Percentiles rank a stretch among this genome's conserved stretches.
phyloP scores from a whole-genome alignment of 2,329 filamentous ascomycete genomes.

The Talaromyces amestolkiae region DNA sequence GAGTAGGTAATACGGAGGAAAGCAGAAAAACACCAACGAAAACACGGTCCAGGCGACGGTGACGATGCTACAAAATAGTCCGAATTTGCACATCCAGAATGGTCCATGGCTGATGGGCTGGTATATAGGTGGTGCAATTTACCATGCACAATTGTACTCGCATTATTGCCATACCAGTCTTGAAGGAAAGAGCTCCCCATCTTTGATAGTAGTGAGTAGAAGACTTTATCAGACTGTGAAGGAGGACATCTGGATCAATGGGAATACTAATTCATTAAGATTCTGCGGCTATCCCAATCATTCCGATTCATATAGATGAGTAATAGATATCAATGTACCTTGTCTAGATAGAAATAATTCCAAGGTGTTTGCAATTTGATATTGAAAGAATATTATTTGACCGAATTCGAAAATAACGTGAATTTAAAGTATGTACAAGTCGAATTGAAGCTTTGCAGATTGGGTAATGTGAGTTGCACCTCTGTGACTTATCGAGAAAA shows the following conservation, averaged over 20 bases:
- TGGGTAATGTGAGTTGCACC: background rate
- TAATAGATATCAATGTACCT: background rate
- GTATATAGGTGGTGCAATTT: conserved; percentile 47
- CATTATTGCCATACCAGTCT: conserved; percentile 42
- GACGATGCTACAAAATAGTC: background rate
- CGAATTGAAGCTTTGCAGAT: background rate
- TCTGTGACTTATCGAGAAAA: conserved; percentile 7
- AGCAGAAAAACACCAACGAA: background rate
- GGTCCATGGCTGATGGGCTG: conserved; percentile 29
- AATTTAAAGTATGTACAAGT: background rate
- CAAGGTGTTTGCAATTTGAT: background rate
- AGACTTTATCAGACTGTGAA: background rate
- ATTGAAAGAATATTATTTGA: background rate
- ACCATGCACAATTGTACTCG: conserved; percentile 42
- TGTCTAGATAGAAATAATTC: background rate
- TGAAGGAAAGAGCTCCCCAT: conserved; percentile 23
- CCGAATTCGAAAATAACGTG: background rate
- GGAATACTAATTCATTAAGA: background rate
- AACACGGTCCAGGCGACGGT: background rate
- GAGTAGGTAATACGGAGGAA: too few relatives aligned
- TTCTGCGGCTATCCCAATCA: background rate
- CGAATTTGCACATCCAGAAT: background rate
- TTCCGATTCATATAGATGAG: too few relatives aligned
- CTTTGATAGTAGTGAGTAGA: background rate
- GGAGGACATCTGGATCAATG: background rate